Conservation (phyloP, 2,329 filamentous ascomycete genomes). For the Aspergillus clavatus region DNA sequence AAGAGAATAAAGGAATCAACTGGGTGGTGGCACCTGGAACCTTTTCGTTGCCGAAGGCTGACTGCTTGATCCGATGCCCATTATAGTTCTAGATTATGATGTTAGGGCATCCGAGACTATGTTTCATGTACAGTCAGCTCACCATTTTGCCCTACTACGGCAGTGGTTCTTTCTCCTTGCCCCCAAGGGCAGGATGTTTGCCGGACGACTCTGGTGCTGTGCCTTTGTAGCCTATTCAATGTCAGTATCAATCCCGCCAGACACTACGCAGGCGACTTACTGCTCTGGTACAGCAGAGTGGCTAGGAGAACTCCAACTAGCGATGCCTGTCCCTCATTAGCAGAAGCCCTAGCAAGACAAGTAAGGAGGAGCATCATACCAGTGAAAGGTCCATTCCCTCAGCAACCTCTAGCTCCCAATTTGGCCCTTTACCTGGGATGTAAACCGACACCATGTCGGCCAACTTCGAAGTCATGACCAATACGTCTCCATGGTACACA, state of each 20-base stretch:
- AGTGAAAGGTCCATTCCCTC: conserved; percentile 19
- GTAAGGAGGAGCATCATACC: conserved; percentile 7
- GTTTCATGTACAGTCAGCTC: no score
- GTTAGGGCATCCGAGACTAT: no score
- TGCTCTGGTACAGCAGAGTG: background rate
- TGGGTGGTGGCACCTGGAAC: no score
- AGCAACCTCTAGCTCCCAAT: conserved; percentile 17
- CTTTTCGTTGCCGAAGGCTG: no score
- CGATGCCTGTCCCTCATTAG: background rate
- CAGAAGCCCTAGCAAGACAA: background rate
- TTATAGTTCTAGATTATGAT: no score
- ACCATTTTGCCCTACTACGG: no score
- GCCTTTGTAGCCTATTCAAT: background rate
- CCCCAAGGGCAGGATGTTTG: no score
- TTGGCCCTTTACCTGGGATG: conserved; percentile 10
- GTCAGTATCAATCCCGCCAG: background rate
- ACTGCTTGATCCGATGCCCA: no score
- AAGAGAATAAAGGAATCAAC: no score
- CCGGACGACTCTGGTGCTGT: background rate
- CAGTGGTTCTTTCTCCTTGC: no score
- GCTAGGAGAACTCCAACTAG: background rate
- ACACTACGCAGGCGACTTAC: background rate
- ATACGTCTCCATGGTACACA: conserved; percentile 12
- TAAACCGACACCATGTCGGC: conserved; percentile 14
- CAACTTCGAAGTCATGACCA: conserved; percentile 16